Evolutionary conservation across 2,329 filamentous ascomycete genomes (phyloP), one percentile per base, ranked within the genome.

Genomic region (Paecilomyces niveus): DNA sequence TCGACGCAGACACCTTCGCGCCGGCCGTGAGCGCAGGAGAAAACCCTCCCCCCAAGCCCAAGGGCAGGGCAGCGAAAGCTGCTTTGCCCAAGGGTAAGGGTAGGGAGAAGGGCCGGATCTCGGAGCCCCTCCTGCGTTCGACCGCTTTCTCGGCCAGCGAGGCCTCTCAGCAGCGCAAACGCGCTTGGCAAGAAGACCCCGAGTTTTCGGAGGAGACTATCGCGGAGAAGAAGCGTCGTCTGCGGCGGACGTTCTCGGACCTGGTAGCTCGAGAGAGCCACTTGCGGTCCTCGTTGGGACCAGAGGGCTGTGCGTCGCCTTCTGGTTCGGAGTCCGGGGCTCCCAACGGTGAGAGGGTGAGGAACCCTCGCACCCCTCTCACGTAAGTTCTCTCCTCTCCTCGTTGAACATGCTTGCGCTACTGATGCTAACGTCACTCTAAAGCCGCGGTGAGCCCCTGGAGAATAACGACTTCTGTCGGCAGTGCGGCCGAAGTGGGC

Each of bases 391-490:
- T 33, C 11, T 11, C 31, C 13, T 31, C 13, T n/a, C 9, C 24
- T 54, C 29, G n/a, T 33, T 35, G 22, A 13, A 9, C 11, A 9
- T 11, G 1, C 3, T 45, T 45, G 39, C 7, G 21, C n/a, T 45
- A 45, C 39, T 8, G 15, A 45, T 45, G 15, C 39, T 45, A 45
- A 45, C 7, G n/a, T 13, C 21, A 45, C n/a, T 45, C n/a, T 51
- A 21, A 33, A 57, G 52, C 58, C 67, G 65, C 54, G 63, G 61
- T 22, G 65, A 69, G 39, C 61, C 62, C 6, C 56, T 64, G 65
- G 88, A 96, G 62, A 96, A 96, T 73, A 90, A 94, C 72, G 93
- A 97, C 73, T 88, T 89, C 70, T 99, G 93, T 78, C 88, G 88
- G 61, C 86, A 91, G 53, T 99, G 94, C 76, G 85, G 88, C 68